A percentile compares a stretch with the other conserved stretches of the same genome.
Conservation (phyloP, 139 green algal species). For the Chlorella sorokiniana region DNA sequence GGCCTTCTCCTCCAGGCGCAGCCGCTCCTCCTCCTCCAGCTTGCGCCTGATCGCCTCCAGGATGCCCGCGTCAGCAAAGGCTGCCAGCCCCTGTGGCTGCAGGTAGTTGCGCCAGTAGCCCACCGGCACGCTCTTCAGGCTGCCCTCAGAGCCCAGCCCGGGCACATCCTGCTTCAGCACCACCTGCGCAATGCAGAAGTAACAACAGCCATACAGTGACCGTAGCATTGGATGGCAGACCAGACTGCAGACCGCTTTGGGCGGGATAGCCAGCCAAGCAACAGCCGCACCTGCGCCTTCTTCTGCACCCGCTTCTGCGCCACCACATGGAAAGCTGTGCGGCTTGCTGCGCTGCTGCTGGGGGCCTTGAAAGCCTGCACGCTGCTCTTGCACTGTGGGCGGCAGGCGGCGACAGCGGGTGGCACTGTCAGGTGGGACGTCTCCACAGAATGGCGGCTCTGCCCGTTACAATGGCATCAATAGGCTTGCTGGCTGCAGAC, state of each 20-base stretch:
- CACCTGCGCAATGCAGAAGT: constrained; percentile 49
- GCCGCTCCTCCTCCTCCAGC: constrained; percentile 39
- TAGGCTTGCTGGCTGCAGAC: too few relatives aligned
- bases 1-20: constrained; percentile 66
- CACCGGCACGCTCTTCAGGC: constrained; percentile 76
- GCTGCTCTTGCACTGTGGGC: constrained; percentile 21
- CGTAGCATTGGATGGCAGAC: too few relatives aligned
- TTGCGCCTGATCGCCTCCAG: constrained; percentile 55
- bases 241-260: neutral
- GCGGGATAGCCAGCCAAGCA: too few relatives aligned
- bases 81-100: constrained; percentile 62
- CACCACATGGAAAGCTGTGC: constrained; percentile 33
- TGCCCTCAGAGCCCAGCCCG: constrained; percentile 67
- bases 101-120: constrained; percentile 95
- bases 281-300: constrained; percentile 37
- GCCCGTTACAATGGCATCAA: too few relatives aligned
- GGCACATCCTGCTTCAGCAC: constrained; percentile 60
- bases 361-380: constrained; percentile 24
- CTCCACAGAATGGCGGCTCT: too few relatives aligned
- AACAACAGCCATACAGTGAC: neutral
- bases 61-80: constrained; percentile 72
- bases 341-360: constrained; percentile 22
- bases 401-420: neutral
- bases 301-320: constrained; percentile 46
- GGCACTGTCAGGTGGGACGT: too few relatives aligned